These are phyloP conservation scores for Podaxis mareebaensis DNA, from an alignment of 768 basidiomycete species.

Conservation along the genomic window DNA sequence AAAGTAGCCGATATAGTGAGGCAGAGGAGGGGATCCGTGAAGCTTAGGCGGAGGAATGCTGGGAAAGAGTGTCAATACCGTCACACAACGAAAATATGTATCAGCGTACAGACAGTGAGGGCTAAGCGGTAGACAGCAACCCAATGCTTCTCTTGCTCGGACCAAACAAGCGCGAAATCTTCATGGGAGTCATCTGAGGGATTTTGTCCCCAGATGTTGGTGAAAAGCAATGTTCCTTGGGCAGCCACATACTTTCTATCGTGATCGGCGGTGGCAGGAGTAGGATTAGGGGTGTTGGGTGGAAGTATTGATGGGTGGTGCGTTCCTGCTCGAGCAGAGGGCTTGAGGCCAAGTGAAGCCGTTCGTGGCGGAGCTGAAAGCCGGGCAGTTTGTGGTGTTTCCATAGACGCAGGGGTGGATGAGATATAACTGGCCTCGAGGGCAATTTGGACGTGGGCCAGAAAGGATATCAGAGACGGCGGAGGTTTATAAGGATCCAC, in stretches of 20 bases:
- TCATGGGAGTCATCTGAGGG: constrained; percentile 46
- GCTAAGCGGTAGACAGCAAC: constrained; percentile 77
- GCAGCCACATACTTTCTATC: constrained; percentile 78
- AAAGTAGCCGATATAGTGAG: constrained; percentile 85
- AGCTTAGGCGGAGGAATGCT: constrained; percentile 76
- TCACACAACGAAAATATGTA: background rate
- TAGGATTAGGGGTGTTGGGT: constrained; percentile 83
- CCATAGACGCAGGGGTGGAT: constrained; percentile 35
- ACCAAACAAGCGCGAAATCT: constrained; percentile 68
- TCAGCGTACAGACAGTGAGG: constrained; percentile 73
- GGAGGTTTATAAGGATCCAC: constrained; percentile 41
- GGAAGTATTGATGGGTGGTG: constrained; percentile 73
- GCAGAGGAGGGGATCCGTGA: constrained; percentile 76
- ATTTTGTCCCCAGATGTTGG: constrained; percentile 76
- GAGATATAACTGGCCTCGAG: constrained; percentile 83
- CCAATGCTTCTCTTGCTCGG: constrained; percentile 61
- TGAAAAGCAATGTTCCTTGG: constrained; percentile 73
- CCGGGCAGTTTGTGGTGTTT: constrained; percentile 37
- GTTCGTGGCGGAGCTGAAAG: constrained; percentile 56
- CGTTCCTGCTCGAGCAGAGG: constrained; percentile 33
- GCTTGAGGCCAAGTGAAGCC: constrained; percentile 39
- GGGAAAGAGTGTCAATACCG: constrained; percentile 12
- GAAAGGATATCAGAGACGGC: constrained; percentile 54
- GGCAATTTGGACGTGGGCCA: constrained; percentile 73
- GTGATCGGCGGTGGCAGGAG: constrained; percentile 67